Conservation (phyloP, 495 filamentous ascomycete genomes). For the Chaetomium cochliodes region DNA sequence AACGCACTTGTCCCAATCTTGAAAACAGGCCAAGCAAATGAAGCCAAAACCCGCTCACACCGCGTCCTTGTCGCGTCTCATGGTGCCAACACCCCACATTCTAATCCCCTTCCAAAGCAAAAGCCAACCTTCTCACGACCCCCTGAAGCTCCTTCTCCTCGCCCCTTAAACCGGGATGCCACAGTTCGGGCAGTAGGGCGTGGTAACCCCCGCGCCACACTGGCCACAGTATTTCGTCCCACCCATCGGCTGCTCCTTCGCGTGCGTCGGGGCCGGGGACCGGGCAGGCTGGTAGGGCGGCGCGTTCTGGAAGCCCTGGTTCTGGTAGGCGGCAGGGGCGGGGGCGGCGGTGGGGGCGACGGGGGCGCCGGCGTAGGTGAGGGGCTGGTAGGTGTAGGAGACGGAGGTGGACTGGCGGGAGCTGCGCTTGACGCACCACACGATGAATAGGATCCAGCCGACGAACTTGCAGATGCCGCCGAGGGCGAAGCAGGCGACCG, state of each 20-base stretch:
- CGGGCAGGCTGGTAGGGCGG: background rate
- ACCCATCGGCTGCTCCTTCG: background rate
- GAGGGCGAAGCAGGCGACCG: conserved; percentile 7
- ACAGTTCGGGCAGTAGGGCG: conserved; percentile 6
- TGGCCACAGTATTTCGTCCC: conserved; percentile 6
- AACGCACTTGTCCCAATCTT: no score
- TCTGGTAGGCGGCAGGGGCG: conserved; percentile 3
- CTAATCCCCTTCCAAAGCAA: background rate
- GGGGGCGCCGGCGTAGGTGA: background rate
- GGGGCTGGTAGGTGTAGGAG: conserved; percentile 10
- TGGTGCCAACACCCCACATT: no score
- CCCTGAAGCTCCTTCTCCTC: background rate
- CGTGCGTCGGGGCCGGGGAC: background rate
- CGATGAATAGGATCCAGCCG: conserved; percentile 14
- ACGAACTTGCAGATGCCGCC: conserved; percentile 10
- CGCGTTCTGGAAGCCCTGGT: conserved; percentile 1
- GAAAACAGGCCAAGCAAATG: no score
- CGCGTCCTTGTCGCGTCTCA: no score
- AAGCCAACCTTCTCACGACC: background rate
- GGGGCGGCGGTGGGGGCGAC: background rate
- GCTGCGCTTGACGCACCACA: conserved; percentile 15
- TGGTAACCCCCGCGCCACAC: conserved; percentile 4
- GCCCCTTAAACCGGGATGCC: conserved; percentile 2
- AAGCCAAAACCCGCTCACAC: no score
- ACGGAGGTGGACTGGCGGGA: background rate